These are phyloP conservation scores for Cladorrhinum sp. DNA, from an alignment of 2,329 filamentous ascomycete genomes.

Conservation along the genomic window DNA sequence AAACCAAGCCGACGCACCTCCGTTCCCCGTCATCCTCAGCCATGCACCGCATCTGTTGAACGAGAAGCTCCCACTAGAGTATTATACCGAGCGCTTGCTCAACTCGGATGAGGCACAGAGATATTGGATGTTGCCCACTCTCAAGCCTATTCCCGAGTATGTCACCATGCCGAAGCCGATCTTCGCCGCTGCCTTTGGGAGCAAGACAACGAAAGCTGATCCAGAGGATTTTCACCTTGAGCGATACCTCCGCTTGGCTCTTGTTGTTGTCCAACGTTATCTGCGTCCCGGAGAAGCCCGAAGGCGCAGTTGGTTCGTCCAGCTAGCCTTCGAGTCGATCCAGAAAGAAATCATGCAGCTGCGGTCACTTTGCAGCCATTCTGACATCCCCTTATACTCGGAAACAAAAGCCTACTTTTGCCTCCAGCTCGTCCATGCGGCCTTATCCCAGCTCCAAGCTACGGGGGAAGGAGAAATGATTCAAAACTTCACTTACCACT, in stretches of 20 bases:
- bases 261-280: slow-evolving; percentile 20
- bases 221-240: slow-evolving; percentile 9
- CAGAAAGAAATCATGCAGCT: slow-evolving; percentile 16
- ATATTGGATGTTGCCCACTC: slow-evolving; percentile 21
- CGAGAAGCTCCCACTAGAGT: slow-evolving; percentile 11
- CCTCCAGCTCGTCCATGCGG: slow-evolving; percentile 21
- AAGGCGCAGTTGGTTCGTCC: slow-evolving; percentile 22
- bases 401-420: slow-evolving; percentile 21
- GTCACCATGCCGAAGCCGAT: neutral
- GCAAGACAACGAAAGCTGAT: neutral
- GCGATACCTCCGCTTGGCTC: slow-evolving; percentile 16
- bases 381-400: slow-evolving; percentile 9
- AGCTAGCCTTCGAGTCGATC: slow-evolving; percentile 18
- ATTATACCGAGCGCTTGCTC: slow-evolving; percentile 18
- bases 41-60: slow-evolving; percentile 6
- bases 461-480: neutral
- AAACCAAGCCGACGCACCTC: neutral
- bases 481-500: slow-evolving; percentile 15
- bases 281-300: slow-evolving; percentile 15
- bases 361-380: neutral
- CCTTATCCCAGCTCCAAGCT: slow-evolving; percentile 6
- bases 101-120: slow-evolving; percentile 7
- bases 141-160: slow-evolving; percentile 1
- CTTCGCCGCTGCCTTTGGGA: neutral
- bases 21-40: neutral